These are phyloP conservation scores for Crithidia thermophila DNA, from an alignment of 208 protist genomes.

Conservation along the genomic window DNA sequence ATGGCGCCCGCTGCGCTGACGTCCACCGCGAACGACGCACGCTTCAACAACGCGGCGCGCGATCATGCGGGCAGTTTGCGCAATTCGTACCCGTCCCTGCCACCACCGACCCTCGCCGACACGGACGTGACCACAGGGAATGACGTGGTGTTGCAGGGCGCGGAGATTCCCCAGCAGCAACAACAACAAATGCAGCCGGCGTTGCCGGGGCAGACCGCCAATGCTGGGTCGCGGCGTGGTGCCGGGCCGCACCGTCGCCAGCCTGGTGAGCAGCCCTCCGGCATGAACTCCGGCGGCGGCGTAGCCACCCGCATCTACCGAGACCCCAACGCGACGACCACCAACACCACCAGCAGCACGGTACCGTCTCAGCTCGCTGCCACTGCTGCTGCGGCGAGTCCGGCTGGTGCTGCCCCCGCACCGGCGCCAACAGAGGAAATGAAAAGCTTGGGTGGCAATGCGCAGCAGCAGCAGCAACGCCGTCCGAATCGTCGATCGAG, in stretches of 20 bases:
- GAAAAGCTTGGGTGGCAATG: too few relatives aligned
- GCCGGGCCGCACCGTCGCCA: slow-evolving; percentile 8
- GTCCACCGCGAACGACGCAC: background rate
- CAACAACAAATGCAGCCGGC: background rate
- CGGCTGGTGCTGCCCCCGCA: too few relatives aligned
- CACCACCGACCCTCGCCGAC: background rate
- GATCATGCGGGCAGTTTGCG: background rate
- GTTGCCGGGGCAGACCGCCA: background rate
- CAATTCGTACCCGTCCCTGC: background rate
- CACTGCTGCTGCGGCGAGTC: too few relatives aligned
- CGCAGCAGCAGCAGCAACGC: background rate
- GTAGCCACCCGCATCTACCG: slow-evolving; percentile 32
- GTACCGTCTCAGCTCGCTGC: background rate
- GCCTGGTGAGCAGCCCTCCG: slow-evolving; percentile 6
- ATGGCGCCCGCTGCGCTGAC: slow-evolving; percentile 1
- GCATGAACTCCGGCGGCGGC: slow-evolving; percentile 10
- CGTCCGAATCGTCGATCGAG: background rate
- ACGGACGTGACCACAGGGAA: background rate
- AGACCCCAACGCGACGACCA: slow-evolving; percentile 12
- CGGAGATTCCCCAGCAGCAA: background rate
- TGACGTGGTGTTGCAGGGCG: too few relatives aligned
- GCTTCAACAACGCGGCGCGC: background rate
- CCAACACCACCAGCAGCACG: background rate
- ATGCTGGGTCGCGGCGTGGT: background rate
- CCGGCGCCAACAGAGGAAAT: too few relatives aligned